phyloP scores from a whole-genome alignment of 192 early-diverging fungal species.

The Helicostylum pulchrum region DNA sequence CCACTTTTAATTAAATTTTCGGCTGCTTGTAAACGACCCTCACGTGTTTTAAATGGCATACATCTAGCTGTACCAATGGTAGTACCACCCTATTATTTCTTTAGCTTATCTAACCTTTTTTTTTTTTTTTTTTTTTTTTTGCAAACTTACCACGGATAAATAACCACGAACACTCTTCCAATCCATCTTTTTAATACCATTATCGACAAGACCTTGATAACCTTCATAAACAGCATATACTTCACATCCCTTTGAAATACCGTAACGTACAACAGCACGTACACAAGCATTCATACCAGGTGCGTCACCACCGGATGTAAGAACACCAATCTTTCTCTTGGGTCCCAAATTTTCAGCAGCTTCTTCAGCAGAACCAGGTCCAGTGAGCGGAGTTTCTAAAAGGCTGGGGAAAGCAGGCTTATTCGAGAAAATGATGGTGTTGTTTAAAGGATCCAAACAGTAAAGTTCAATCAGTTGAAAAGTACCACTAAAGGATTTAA shows the following conservation, averaged over 20 bases:
- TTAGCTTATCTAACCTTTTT: background rate
- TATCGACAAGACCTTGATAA: conserved; percentile 94
- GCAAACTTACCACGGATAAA: conserved; percentile 59
- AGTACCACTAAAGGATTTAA: conserved; percentile 13
- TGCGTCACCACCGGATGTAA: conserved; percentile 91
- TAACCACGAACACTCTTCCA: conserved; percentile 92
- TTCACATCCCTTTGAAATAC: conserved; percentile 74
- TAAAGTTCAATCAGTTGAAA: conserved; percentile 43
- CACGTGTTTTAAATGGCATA: conserved; percentile 76
- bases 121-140: background rate
- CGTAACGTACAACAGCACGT: conserved; percentile 82
- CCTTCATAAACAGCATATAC: conserved; percentile 96
- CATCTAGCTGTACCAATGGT: conserved; percentile 93
- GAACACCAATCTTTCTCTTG: conserved; percentile 71
- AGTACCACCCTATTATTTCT: conserved; percentile 71
- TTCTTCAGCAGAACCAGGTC: conserved; percentile 1
- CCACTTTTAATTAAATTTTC: conserved; percentile 85
- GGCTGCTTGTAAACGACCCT: conserved; percentile 82
- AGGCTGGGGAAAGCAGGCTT: conserved; percentile 30
- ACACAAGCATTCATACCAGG: conserved; percentile 98
- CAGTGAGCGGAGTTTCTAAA: conserved; percentile 1
- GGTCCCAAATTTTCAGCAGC: background rate
- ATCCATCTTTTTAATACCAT: conserved; percentile 79
- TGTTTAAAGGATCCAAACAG: conserved; percentile 78
- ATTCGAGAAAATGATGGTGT: conserved; percentile 72